Evolutionary conservation across 2,329 filamentous ascomycete genomes (phyloP).

Genomic region (Beauveria sp.): DNA sequence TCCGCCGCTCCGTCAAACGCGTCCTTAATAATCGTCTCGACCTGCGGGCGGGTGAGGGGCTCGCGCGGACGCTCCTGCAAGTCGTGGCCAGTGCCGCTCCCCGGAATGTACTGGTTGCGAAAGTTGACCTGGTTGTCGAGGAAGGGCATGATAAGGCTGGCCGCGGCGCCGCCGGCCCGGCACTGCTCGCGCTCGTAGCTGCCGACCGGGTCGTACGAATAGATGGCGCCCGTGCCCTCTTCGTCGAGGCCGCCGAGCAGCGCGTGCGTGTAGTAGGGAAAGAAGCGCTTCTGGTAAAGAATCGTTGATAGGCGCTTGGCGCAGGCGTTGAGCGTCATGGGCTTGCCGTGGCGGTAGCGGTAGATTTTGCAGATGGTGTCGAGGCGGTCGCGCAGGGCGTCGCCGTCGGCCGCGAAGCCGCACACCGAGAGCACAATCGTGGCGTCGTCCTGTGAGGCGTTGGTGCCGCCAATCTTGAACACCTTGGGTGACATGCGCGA

Average conservation of each 20-base stretch:
- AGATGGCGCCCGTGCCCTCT: constrained; percentile 86
- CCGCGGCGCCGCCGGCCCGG: constrained; percentile 83
- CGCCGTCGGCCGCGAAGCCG: constrained; percentile 90
- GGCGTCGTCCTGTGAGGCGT: constrained; percentile 74
- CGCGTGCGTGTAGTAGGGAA: constrained; percentile 95
- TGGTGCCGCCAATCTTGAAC: constrained; percentile 92
- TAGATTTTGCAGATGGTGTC: constrained; percentile 98
- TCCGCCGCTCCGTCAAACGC: constrained; percentile 97
- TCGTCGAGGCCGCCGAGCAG: constrained; percentile 93
- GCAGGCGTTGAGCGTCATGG: constrained; percentile 89
- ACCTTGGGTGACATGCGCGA: constrained; percentile 91
- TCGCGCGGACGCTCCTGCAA: constrained; percentile 63
- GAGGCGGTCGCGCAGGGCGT: constrained; percentile 86
- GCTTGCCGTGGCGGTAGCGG: constrained; percentile 94
- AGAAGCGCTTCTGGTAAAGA: constrained; percentile 95
- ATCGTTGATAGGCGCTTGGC: constrained; percentile 93
- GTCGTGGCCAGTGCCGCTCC: constrained; percentile 74
- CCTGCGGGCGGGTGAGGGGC: constrained; percentile 63
- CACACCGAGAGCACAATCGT: constrained; percentile 89
- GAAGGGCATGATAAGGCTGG: constrained; percentile 97
- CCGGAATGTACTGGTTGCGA: constrained; percentile 95
- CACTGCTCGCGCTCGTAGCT: constrained; percentile 97
- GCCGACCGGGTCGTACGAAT: constrained; percentile 96
- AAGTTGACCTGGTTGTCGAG: constrained; percentile 99
- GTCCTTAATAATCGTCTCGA: constrained; percentile 87